Evolutionary conservation across 495 filamentous ascomycete genomes (phyloP).

Genomic region (Wilcoxina mikolae): DNA sequence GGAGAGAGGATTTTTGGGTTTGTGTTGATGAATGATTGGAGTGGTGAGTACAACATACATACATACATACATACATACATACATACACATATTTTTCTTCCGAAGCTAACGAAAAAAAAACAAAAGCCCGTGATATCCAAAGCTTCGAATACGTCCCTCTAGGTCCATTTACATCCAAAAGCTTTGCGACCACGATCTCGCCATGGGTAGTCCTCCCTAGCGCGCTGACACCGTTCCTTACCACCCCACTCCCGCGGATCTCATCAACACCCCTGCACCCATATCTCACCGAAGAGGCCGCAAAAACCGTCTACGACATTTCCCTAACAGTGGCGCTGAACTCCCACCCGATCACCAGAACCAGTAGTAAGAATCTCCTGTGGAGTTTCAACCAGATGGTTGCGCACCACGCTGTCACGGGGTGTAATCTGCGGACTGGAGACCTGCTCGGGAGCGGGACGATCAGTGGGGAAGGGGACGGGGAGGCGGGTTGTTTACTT

Average conservation of each 20-base stretch:
- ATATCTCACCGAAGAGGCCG: conserved; percentile 7
- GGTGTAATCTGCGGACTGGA: conserved; percentile 66
- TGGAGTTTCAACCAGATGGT: conserved; percentile 94
- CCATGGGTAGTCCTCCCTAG: conserved; percentile 81
- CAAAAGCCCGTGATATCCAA: conserved; percentile 73
- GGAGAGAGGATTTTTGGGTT: conserved; percentile 70
- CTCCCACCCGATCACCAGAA: not conserved
- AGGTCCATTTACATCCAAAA: conserved; percentile 83
- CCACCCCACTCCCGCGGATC: conserved; percentile 2
- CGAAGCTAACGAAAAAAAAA: conserved; percentile 15
- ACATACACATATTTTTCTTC: too few species aligned
- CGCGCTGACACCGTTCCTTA: conserved; percentile 49
- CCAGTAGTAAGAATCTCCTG: conserved; percentile 51
- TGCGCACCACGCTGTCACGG: conserved; percentile 74
- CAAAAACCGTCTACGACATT: not conserved
- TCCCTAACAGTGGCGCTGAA: not conserved
- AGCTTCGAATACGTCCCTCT: conserved; percentile 78
- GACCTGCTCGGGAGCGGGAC: conserved; percentile 84
- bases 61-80: too few species aligned
- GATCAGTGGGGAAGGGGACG: conserved; percentile 55
- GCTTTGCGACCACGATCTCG: conserved; percentile 78
- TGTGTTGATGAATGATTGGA: conserved; percentile 88
- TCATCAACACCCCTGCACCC: conserved; percentile 6
- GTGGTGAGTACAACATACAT: conserved; percentile 14
- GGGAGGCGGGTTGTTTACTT: conserved; percentile 57